A percentile compares a stretch with the other conserved stretches of the same genome.
phyloP scores from a whole-genome alignment of 345 rosid genomes.

The Dimocarpus longan region DNA sequence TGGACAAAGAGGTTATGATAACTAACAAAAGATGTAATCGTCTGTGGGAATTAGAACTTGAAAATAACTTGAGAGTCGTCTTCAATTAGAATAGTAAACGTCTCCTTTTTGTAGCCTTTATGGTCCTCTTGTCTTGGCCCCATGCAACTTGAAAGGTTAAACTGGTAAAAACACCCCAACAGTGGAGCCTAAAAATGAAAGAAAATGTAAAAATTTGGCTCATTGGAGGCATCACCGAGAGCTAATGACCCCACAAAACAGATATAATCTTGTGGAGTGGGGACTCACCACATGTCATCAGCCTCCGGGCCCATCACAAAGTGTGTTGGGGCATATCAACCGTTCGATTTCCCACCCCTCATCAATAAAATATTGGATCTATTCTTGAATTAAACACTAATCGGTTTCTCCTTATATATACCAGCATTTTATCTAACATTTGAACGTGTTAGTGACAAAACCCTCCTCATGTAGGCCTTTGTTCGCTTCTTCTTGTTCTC shows the following conservation, averaged over 20 bases:
- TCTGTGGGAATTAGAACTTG: neutral
- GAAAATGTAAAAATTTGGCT: slow-evolving; percentile 13
- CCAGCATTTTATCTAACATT: neutral
- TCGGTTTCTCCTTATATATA: neutral
- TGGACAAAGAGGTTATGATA: neutral
- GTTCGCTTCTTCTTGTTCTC: neutral
- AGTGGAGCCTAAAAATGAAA: neutral
- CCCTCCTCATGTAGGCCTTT: neutral
- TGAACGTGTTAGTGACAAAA: neutral
- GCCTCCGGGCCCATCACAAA: neutral
- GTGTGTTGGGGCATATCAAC: slow-evolving; percentile 14
- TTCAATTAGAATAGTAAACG: neutral
- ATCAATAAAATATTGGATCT: slow-evolving; percentile 1
- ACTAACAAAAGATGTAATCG: neutral
- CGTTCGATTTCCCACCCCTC: slow-evolving; percentile 28
- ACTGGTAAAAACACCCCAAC: neutral
- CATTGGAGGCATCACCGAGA: slow-evolving; percentile 21
- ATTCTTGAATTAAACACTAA: neutral
- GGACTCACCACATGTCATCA: slow-evolving; percentile 41
- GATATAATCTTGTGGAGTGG: slow-evolving; percentile 19
- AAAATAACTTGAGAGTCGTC: neutral
- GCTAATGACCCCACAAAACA: slow-evolving; percentile 30
- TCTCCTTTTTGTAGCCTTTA: neutral
- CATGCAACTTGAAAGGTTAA: neutral
- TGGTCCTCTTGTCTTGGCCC: neutral